phyloP scores from a whole-genome alignment of 2,329 filamentous ascomycete genomes.

The Xylariaceae sp. region DNA sequence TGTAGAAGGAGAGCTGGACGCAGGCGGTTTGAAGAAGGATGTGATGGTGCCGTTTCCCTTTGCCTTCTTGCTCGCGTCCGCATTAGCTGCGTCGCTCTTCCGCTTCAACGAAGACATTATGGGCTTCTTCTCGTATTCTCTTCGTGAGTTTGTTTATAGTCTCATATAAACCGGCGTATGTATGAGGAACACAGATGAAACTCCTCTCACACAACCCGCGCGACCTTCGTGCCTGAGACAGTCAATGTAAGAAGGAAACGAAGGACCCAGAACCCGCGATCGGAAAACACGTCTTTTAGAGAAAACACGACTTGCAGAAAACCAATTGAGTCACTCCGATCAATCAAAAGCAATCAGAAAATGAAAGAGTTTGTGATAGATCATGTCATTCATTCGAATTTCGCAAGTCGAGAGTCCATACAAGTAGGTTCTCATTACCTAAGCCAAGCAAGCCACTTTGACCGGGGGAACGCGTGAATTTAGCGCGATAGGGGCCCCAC shows the following conservation, averaged over 20 bases:
- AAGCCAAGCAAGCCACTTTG: neutral
- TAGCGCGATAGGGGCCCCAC: slow-evolving; percentile 2
- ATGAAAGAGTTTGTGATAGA: too few relatives aligned
- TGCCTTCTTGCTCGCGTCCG: slow-evolving; percentile 65
- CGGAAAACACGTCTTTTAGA: too few relatives aligned
- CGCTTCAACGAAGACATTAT: slow-evolving; percentile 59
- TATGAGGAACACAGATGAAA: neutral
- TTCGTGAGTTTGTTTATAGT: neutral
- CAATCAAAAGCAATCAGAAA: too few relatives aligned
- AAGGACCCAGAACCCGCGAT: too few relatives aligned
- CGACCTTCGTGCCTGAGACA: too few relatives aligned
- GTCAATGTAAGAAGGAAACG: too few relatives aligned
- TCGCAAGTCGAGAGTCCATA: neutral
- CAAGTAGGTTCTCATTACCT: neutral
- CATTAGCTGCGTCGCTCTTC: slow-evolving; percentile 48
- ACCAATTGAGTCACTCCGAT: too few relatives aligned
- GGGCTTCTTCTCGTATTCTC: neutral
- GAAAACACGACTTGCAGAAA: too few relatives aligned
- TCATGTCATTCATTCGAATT: neutral
- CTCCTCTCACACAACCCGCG: neutral
- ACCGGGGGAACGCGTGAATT: slow-evolving; percentile 2
- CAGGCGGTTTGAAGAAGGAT: slow-evolving; percentile 78
- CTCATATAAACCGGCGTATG: neutral
- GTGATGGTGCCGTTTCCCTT: slow-evolving; percentile 76
- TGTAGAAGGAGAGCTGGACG: slow-evolving; percentile 33